Evolutionary conservation across 495 filamentous ascomycete species (phyloP).

Genomic region (Talaromyces trachyspermus): DNA sequence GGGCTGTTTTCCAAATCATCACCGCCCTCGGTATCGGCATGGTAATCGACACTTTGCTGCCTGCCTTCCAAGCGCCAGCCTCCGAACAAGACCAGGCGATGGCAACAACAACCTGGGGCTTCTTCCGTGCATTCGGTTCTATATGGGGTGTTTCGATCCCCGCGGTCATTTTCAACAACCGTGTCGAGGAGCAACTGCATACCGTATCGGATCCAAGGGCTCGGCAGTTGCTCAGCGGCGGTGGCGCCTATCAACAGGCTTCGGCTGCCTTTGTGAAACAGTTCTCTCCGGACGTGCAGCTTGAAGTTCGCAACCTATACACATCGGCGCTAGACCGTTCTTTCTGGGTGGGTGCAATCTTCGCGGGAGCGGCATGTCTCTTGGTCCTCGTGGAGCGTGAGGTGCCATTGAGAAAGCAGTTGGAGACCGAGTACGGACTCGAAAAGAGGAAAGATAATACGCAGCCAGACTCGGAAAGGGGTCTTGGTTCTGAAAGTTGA

Average conservation of each 20-base stretch:
- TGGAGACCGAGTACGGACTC: constrained; percentile 15
- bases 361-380: constrained; percentile 12
- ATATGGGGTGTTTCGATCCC: constrained; percentile 47
- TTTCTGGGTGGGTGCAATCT: constrained; percentile 13
- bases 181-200: not conserved
- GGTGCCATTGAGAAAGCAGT: constrained; percentile 10
- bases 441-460: not conserved
- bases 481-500: not conserved
- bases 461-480: not conserved
- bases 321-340: constrained; percentile 5
- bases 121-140: constrained; percentile 37
- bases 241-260: constrained; percentile 4
- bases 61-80: constrained; percentile 29
- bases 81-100: constrained; percentile 29
- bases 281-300: constrained; percentile 1
- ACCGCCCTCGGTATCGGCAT: constrained; percentile 25
- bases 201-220: not conserved
- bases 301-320: constrained; percentile 13
- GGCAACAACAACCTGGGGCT: constrained; percentile 36
- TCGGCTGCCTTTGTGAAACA: constrained; percentile 4
- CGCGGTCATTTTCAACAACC: constrained; percentile 38
- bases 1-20: constrained; percentile 24
- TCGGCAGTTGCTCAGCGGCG: not conserved
- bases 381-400: constrained; percentile 15
- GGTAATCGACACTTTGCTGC: constrained; percentile 22